These are phyloP conservation scores for Aspergillus fructus DNA, from an alignment of 2,329 filamentous ascomycete species.

Conservation along the genomic window DNA sequence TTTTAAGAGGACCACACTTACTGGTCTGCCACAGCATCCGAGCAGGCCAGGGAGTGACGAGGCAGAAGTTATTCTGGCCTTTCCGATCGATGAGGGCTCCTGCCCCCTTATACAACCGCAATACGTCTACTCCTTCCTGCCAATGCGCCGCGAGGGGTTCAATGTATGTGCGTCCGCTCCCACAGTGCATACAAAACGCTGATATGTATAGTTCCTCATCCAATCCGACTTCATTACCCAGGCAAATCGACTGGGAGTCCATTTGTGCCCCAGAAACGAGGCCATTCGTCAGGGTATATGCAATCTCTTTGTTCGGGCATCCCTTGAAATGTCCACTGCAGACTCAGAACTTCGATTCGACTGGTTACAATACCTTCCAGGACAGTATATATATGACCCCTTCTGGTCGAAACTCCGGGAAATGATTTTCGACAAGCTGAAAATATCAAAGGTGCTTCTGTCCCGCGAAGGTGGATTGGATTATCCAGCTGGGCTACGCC, in stretches of 20 bases:
- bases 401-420: slow-evolving; percentile 6
- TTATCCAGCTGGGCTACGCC: not conserved
- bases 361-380: slow-evolving; percentile 6
- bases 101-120: slow-evolving; percentile 42
- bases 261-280: not conserved
- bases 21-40: slow-evolving; percentile 7
- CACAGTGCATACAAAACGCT: not conserved
- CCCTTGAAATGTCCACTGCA: not conserved
- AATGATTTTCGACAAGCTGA: slow-evolving; percentile 4
- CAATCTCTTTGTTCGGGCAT: not conserved
- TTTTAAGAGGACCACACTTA: slow-evolving; percentile 27
- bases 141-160: slow-evolving; percentile 45
- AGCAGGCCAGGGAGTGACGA: slow-evolving; percentile 3
- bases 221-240: slow-evolving; percentile 12
- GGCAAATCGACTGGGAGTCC: slow-evolving; percentile 5
- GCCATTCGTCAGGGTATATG: slow-evolving; percentile 1
- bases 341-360: not conserved
- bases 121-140: slow-evolving; percentile 49
- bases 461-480: not conserved
- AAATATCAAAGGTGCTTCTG: not conserved
- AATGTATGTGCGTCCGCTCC: slow-evolving; percentile 30
- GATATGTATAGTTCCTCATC: slow-evolving; percentile 2
- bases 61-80: slow-evolving; percentile 47
- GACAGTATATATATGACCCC: not conserved
- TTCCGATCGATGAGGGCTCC: slow-evolving; percentile 39